Evolutionary conservation across 768 basidiomycete species (phyloP).

Genomic region (Rhodotorula diobovata): DNA sequence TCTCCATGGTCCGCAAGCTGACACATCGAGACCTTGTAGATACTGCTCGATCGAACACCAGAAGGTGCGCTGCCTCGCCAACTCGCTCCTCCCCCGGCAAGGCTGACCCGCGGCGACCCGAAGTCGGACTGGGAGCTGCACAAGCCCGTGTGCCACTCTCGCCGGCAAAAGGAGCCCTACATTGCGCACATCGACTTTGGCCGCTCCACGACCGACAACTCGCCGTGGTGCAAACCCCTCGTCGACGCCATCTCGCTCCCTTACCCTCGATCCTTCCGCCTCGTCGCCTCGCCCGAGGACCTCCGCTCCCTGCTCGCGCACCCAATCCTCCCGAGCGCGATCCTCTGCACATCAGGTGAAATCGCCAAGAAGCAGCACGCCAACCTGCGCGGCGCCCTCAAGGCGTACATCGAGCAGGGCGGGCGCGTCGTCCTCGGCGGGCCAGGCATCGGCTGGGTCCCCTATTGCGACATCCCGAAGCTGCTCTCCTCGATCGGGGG

Average conservation of each 20-base stretch:
- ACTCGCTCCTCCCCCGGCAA: neutral
- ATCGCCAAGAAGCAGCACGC: neutral
- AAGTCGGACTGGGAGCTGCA: conserved; percentile 8
- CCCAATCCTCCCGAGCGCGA: neutral
- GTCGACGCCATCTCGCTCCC: conserved; percentile 18
- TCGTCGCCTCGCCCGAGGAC: neutral
- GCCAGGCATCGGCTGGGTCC: neutral
- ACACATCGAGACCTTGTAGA: neutral
- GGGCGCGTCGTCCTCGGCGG: conserved; percentile 9
- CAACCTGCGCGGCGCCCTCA: neutral
- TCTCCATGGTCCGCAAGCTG: too few species aligned
- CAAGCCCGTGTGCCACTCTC: neutral
- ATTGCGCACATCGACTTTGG: conserved; percentile 6
- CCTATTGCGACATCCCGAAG: neutral
- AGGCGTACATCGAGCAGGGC: neutral
- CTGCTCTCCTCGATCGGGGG: neutral
- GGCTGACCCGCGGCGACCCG: neutral
- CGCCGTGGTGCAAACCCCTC: conserved; percentile 16
- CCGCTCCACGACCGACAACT: neutral
- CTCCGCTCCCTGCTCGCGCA: neutral
- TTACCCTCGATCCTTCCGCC: neutral
- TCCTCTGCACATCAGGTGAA: neutral
- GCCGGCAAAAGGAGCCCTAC: neutral
- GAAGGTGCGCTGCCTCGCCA: neutral
- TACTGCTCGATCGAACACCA: neutral